phyloP scores from a whole-genome alignment of 2,329 filamentous ascomycete genomes.

The Trichoderma gracile region DNA sequence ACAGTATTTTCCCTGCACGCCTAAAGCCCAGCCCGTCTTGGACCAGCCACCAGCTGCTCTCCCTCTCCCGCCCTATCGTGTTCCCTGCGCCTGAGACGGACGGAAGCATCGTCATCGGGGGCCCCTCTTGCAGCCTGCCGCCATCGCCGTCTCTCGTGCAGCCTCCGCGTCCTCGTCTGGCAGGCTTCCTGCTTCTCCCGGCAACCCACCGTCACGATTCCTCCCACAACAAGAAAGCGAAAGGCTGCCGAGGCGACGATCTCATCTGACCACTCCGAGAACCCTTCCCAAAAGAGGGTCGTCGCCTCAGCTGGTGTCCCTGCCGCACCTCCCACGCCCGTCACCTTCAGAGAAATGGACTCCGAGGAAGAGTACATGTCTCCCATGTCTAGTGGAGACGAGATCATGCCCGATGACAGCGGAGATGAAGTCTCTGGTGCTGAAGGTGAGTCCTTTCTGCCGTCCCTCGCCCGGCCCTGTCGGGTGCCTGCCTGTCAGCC shows the following conservation, averaged over 20 bases:
- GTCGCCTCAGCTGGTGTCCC: slow-evolving; percentile 54
- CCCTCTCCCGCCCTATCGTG: background rate
- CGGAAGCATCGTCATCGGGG: slow-evolving; percentile 12
- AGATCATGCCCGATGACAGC: slow-evolving; percentile 73
- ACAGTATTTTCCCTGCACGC: background rate
- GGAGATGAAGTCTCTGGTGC: slow-evolving; percentile 66
- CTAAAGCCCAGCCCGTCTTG: background rate
- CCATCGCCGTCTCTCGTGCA: slow-evolving; percentile 4
- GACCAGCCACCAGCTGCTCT: background rate
- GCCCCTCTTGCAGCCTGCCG: slow-evolving; percentile 23
- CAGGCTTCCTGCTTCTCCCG: slow-evolving; percentile 5
- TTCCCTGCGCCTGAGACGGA: background rate
- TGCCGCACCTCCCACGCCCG: slow-evolving; percentile 56
- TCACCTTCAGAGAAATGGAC: slow-evolving; percentile 73
- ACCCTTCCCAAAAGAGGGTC: slow-evolving; percentile 54
- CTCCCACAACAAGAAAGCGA: slow-evolving; percentile 60
- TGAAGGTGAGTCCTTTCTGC: slow-evolving; percentile 45
- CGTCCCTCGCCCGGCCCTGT: slow-evolving; percentile 21
- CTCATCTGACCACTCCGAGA: slow-evolving; percentile 47
- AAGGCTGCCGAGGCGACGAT: slow-evolving; percentile 67
- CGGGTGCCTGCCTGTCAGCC: background rate
- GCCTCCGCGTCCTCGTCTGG: slow-evolving; percentile 23
- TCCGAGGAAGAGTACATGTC: slow-evolving; percentile 95
- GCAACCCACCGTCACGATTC: slow-evolving; percentile 53
- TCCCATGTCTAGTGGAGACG: slow-evolving; percentile 71